Evolutionary conservation across 495 filamentous ascomycete genomes (phyloP).

Genomic region (Thermothielavioides terrestris): DNA sequence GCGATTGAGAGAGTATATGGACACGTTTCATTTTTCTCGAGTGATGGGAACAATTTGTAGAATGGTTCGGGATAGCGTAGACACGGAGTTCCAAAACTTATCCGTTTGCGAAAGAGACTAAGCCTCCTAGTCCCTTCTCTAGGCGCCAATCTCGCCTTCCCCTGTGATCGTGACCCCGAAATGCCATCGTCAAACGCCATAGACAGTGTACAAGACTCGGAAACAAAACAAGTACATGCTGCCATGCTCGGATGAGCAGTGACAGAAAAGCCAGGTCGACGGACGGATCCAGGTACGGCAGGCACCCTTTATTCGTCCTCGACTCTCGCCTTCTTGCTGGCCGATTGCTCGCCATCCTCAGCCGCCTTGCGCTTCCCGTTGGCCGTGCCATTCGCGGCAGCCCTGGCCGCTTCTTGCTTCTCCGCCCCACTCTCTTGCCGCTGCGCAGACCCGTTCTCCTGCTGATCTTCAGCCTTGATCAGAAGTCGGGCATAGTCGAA

Average conservation of each 20-base stretch:
- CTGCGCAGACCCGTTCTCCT: conserved; percentile 5
- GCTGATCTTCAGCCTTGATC: conserved; percentile 25
- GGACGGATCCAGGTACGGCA: too few species aligned
- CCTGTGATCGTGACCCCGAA: background rate
- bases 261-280: too few species aligned
- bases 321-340: conserved; percentile 31
- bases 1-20: background rate
- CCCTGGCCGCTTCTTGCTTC: conserved; percentile 3
- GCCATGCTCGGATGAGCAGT: background rate
- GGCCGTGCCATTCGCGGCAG: conserved; percentile 13
- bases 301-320: conserved; percentile 10
- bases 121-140: too few species aligned
- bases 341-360: conserved; percentile 10
- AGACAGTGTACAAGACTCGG: conserved; percentile 5
- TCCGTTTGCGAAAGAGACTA: background rate
- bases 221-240: background rate
- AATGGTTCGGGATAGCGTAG: background rate
- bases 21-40: background rate
- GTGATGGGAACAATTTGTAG: background rate
- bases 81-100: background rate
- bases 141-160: background rate
- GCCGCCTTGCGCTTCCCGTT: conserved; percentile 10
- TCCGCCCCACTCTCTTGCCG: conserved; percentile 10
- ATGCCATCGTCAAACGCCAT: conserved; percentile 3
- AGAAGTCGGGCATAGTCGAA: conserved; percentile 72